These are phyloP conservation scores for Fibroporia radiculosa DNA, from an alignment of 768 basidiomycete species.

Conservation along the genomic window DNA sequence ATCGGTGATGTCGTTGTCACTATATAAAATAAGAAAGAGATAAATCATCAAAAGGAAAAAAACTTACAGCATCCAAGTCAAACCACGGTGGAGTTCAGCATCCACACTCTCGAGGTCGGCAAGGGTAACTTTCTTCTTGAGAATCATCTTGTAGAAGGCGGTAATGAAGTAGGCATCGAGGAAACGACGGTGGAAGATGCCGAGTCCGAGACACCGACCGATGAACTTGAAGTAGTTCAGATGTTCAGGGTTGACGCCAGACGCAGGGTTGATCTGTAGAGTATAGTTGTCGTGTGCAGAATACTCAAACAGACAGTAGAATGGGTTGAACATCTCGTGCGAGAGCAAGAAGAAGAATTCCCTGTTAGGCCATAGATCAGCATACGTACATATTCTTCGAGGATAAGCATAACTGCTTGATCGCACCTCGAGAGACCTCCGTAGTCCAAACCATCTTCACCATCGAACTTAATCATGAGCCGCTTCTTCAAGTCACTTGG, in stretches of 20 bases:
- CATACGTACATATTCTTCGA: not conserved
- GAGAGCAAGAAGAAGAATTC: constrained; percentile 99
- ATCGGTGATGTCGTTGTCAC: constrained; percentile 97
- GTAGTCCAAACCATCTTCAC: constrained; percentile 98
- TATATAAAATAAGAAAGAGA: constrained; percentile 22
- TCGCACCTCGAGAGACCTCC: constrained; percentile 91
- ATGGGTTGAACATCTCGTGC: constrained; percentile 99
- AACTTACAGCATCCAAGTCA: constrained; percentile 98
- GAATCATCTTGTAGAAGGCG: constrained; percentile 99
- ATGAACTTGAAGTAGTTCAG: constrained; percentile 99
- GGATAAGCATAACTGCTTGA: not conserved
- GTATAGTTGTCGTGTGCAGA: constrained; percentile 99
- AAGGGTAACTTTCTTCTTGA: constrained; percentile 94
- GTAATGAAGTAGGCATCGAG: constrained; percentile 99
- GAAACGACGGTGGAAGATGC: constrained; percentile 99
- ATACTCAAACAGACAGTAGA: constrained; percentile 99
- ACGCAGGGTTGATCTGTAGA: constrained; percentile 97
- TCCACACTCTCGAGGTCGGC: constrained; percentile 96
- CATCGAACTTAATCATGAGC: constrained; percentile 99
- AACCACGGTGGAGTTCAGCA: constrained; percentile 85
- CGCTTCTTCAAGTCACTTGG: constrained; percentile 98
- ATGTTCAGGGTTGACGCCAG: constrained; percentile 97
- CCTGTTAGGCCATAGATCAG: constrained; percentile 34
- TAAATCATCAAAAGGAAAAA: constrained; percentile 1
- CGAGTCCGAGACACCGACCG: constrained; percentile 88